A percentile compares a stretch with the other conserved stretches of the same genome.
Evolutionary conservation across 306 rosid genomes (phyloP).

Genomic region (Urtica urens): DNA sequence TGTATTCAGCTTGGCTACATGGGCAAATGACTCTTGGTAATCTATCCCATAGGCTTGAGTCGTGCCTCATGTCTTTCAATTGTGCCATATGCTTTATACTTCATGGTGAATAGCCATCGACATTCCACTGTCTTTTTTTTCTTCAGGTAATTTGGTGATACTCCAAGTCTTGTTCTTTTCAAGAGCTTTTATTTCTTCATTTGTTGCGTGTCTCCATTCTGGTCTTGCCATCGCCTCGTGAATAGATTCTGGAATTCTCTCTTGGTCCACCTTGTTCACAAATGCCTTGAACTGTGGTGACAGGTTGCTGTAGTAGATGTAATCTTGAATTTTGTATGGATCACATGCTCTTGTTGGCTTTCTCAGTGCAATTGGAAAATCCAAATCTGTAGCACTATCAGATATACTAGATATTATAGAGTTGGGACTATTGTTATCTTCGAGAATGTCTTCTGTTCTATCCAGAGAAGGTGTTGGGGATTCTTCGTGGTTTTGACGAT

Average conservation of each 20-base stretch:
- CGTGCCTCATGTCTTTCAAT: neutral
- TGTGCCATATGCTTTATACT: neutral
- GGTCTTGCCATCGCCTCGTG: neutral
- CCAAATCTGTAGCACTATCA: too few relatives aligned
- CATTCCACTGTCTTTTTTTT: neutral
- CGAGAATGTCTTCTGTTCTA: too few relatives aligned
- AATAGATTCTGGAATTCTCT: neutral
- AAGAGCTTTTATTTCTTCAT: neutral
- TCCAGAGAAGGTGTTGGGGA: too few relatives aligned
- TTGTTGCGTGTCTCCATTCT: neutral
- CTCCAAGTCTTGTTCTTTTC: neutral
- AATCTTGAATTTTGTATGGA: neutral
- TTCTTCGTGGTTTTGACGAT: too few relatives aligned
- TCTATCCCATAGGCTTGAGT: too few relatives aligned
- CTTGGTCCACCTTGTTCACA: neutral
- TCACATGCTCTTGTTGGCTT: too few relatives aligned
- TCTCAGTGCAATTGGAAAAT: too few relatives aligned
- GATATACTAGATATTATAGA: too few relatives aligned
- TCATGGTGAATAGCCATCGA: neutral
- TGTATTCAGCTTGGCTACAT: too few relatives aligned
- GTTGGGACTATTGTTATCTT: too few relatives aligned
- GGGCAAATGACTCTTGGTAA: too few relatives aligned
- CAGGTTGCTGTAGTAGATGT: neutral
- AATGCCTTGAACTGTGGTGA: neutral
- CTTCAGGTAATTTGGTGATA: neutral